A percentile compares a stretch with the other conserved stretches of the same genome.
These are phyloP conservation scores for Capronia americana DNA, from an alignment of 2,329 filamentous ascomycete genomes.

Conservation along the genomic window DNA sequence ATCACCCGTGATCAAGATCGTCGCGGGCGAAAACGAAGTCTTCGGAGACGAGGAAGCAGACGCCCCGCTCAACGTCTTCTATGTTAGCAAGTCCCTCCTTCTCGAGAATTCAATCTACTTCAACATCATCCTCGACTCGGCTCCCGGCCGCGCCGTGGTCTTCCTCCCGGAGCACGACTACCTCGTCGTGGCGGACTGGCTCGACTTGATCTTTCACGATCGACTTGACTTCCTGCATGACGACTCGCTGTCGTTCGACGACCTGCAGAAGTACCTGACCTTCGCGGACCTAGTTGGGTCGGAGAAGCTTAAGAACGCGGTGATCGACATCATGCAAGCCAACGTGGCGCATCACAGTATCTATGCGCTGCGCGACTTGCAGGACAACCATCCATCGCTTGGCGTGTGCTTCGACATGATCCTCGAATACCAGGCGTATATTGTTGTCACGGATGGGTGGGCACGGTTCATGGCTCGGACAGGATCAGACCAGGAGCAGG, in stretches of 20 bases:
- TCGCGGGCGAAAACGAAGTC: conserved; percentile 16
- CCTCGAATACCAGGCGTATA: conserved; percentile 22
- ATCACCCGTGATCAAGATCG: conserved; percentile 23
- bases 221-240: neutral
- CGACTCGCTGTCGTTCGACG: neutral
- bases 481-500: neutral
- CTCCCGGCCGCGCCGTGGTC: conserved; percentile 12
- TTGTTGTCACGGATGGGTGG: conserved; percentile 17
- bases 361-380: conserved; percentile 1
- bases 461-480: neutral
- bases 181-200: conserved; percentile 22
- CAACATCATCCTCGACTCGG: conserved; percentile 21
- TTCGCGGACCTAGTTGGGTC: conserved; percentile 24
- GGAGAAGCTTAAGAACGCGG: conserved; percentile 15
- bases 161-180: conserved; percentile 7
- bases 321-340: conserved; percentile 23
- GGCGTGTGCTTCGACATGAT: conserved; percentile 8
- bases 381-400: neutral
- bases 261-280: conserved; percentile 7
- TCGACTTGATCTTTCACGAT: conserved; percentile 16
- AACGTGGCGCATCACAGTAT: neutral
- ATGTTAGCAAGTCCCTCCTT: conserved; percentile 24
- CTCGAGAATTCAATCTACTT: conserved; percentile 24
- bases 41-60: conserved; percentile 9
- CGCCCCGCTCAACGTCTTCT: conserved; percentile 25